Evolutionary conservation across 2,329 filamentous ascomycete genomes (phyloP), one percentile per base, ranked within the genome.

Genomic region (Graphilbum sp.): DNA sequence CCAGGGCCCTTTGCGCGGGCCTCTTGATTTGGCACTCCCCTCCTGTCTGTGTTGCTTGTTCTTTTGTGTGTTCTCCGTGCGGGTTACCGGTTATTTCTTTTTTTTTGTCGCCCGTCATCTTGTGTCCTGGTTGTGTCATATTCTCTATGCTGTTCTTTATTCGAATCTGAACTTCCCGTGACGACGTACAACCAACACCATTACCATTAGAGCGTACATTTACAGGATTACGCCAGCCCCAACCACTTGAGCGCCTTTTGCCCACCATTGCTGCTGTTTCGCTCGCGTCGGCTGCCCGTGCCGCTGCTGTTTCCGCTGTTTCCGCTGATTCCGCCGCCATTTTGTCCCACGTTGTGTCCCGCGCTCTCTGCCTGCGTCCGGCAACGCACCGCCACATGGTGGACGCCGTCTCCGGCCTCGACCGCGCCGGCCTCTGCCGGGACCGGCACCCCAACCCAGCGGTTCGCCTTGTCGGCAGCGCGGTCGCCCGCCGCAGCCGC

Each of bases 191-290:
- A 24, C n/a, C n/a, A n/a, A n/a, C n/a, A n/a, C n/a, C n/a, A n/a
- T n/a, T n/a, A n/a, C n/a, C n/a, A n/a, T n/a, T n/a, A n/a, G n/a
- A n/a, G n/a, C n/a, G n/a, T n/a, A n/a, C n/a, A n/a, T n/a, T n/a
- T n/a, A n/a, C n/a, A n/a, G n/a, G n/a, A 29, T 40, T 24, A 64
- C 11, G 60, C 59, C 33, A 70, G 50, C 0, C 67, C 67, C 1
- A 72, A 54, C 48, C 68, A 69, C 49, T 67, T 69, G 37, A 70
- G 57, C 7, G 67, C 67, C 49, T 72, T 72, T 8, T 60, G 40
- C 13, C 43, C 33, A 12, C 40, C 35, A 17, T 34, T 41, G 41
- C 12, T 11, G 23, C n/a, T 37, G 12, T 30, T 35, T 8, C 21
- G 32, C 31, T 25, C 34, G 31, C 34, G 16, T n/a, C 31, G 20